Base-by-base conservation (phyloP, 441 rosid species). In the Populus hybrid region DNA sequence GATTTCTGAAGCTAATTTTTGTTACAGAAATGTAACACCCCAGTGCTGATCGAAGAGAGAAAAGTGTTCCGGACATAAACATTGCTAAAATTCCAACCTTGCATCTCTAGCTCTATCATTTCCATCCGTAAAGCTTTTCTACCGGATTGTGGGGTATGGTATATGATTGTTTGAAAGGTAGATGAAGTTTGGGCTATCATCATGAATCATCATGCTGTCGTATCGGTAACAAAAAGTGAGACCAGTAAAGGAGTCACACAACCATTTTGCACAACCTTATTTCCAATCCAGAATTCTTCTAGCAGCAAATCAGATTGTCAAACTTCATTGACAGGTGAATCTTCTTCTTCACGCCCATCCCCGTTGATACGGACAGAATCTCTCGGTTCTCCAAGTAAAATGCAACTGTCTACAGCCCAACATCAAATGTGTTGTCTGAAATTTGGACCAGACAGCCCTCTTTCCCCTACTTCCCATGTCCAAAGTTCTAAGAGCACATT, bases 241-340 rank as follows among this genome's bases (percentile, higher is more conserved):
- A 79, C 86, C 82, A 69, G 68, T n/a, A 80, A 86, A 81, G 89
- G 83, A 78, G 61, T 84, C 70, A 74, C 80, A 10, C 85, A 84
- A 69, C 77, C 85, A 69, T 83, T 75, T 83, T 82, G 83, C 35
- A 67, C 83, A 75, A 72, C 87, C 69, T 11, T 72, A 38, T 84
- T 89, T 59, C 84, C 91, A 26, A 42, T 79, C 33, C 86, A 74
- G 75, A 84, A 84, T 74, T 87, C 86, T 81, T 85, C 83, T 0
- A 82, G 79, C 63, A 79, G 79, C 68, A 82, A 83, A 64, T 75
- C 88, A 65, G 82, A 83, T 69, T 79, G 83, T 56, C 82, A 80
- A 29, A 71, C 79, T 71, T 77, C 82, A 50, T 59, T 71, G 77
- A 73, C 80, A 3, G 69, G 79, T 68, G 84, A 83, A 71, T 82